Conservation (phyloP, 2,329 filamentous ascomycete genomes). For the Didymella sp. region DNA sequence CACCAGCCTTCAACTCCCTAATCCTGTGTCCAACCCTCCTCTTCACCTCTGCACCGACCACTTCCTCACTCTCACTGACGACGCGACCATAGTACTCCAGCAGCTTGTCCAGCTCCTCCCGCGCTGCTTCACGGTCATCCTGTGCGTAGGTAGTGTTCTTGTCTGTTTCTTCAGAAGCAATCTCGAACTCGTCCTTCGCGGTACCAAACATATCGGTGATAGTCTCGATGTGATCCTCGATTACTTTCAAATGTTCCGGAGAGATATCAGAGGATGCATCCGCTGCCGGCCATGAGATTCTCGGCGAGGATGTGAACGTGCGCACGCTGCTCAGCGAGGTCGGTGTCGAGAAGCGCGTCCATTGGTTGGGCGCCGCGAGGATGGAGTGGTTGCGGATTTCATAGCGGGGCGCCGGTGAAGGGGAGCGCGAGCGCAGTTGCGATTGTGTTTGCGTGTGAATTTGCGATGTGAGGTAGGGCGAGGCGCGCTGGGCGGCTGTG, state of each 20-base stretch:
- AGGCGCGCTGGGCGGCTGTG: slow-evolving; percentile 32
- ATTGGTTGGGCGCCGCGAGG: slow-evolving; percentile 35
- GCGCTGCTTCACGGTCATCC: slow-evolving; percentile 61
- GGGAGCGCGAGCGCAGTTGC: slow-evolving; percentile 31
- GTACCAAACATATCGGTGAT: slow-evolving; percentile 50
- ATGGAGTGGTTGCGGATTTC: slow-evolving; percentile 35
- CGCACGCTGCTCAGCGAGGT: slow-evolving; percentile 42
- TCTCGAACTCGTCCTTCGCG: slow-evolving; percentile 56
- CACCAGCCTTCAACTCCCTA: slow-evolving; percentile 61
- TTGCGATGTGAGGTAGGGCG: slow-evolving; percentile 31
- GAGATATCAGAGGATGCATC: slow-evolving; percentile 20
- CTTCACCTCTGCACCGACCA: slow-evolving; percentile 15
- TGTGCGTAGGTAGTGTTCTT: slow-evolving; percentile 64
- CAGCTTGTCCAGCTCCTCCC: slow-evolving; percentile 60
- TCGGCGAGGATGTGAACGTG: slow-evolving; percentile 35
- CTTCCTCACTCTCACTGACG: slow-evolving; percentile 13
- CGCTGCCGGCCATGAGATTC: slow-evolving; percentile 16
- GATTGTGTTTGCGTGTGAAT: slow-evolving; percentile 21
- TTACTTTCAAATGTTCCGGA: slow-evolving; percentile 30
- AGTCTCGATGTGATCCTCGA: slow-evolving; percentile 44
- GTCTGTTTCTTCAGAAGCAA: slow-evolving; percentile 59
- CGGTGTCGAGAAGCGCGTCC: slow-evolving; percentile 45
- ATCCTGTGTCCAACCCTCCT: slow-evolving; percentile 50
- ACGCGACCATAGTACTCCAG: slow-evolving; percentile 55
- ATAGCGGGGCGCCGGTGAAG: slow-evolving; percentile 37